These are phyloP conservation scores for Penstemon eatonii DNA, from an alignment of 257 asterid genomes.

Conservation along the genomic window DNA sequence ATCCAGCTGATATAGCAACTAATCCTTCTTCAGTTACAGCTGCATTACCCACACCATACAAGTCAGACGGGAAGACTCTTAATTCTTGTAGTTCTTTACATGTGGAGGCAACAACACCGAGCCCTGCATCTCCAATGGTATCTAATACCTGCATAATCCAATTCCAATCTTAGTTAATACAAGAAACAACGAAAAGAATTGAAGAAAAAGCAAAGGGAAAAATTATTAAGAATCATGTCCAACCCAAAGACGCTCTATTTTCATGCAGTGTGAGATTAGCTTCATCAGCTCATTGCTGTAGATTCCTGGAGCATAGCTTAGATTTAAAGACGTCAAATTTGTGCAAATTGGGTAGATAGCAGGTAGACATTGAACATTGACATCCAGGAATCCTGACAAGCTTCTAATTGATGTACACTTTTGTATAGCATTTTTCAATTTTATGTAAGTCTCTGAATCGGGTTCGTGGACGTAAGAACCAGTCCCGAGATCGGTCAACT, in stretches of 20 bases:
- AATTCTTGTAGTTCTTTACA: conserved; percentile 78
- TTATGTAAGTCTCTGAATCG: conserved; percentile 46
- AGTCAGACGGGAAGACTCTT: conserved; percentile 70
- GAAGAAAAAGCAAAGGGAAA: background rate
- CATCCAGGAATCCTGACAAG: conserved; percentile 76
- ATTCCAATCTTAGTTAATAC: background rate
- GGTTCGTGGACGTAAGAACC: conserved; percentile 64
- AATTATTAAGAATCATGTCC: conserved; percentile 23
- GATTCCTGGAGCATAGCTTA: conserved; percentile 76
- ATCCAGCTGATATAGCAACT: conserved; percentile 79
- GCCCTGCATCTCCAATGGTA: conserved; percentile 73
- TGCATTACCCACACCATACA: conserved; percentile 42
- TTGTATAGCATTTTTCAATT: conserved; percentile 45
- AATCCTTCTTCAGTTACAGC: conserved; percentile 81
- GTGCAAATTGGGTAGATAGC: conserved; percentile 62
- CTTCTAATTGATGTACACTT: conserved; percentile 59
- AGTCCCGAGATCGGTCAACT: conserved; percentile 64
- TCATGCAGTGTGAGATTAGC: conserved; percentile 68
- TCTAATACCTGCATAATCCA: conserved; percentile 53
- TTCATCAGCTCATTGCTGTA: conserved; percentile 52
- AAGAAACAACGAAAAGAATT: background rate
- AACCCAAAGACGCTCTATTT: conserved; percentile 71
- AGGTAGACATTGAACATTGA: conserved; percentile 52
- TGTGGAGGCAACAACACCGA: conserved; percentile 55
- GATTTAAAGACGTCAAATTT: conserved; percentile 62